Evolutionary conservation across 192 early-diverging fungal genomes (phyloP), one percentile per base, ranked within the genome.

Genomic region (Coemansia sp.): DNA sequence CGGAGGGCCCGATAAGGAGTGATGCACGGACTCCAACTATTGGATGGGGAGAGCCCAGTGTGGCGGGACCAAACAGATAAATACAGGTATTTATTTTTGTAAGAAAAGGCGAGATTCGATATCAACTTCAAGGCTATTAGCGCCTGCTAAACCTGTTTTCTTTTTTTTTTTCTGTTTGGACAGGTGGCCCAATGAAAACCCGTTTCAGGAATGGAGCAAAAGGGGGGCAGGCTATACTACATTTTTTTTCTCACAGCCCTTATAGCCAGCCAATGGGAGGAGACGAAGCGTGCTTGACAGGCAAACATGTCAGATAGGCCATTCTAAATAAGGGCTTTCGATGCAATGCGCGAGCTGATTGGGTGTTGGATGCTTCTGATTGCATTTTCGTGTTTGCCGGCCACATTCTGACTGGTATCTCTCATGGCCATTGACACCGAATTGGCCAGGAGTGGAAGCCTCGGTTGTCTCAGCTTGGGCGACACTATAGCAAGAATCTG

Each of bases 221-320:
- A 16, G n/a, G 51, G 20, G 22, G 20, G 22, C 24, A 16, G 10
- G 5, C 10, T 57, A 8, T 34, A 33, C 29, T 27, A 11, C 36
- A 20, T n/a, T n/a, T 41, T 63, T 36, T 63, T 36, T 63, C 61
- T 36, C 61, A 63, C 61, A 63, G 61, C 34, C 16, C 36, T 5
- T 5, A 0, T n/a, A 10, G 11, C 36, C 20, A n/a, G 61, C 61
- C 61, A 63, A 63, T 63, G 38, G 38, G 61, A 38, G 36, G 38
- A 18, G 13, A 16, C 29, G 10, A 10, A 29, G 55, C 55, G 55
- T 11, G 1, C 47, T 51, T 51, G 47, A 20, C 47, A 51, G 8
- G 47, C 47, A 16, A 15, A 18, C 18, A n/a, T 51, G 18, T 51
- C 47, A 22, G 47, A 47, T 47, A 47, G 46, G 46, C 18, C 16